Base-by-base conservation (phyloP, 2,329 filamentous ascomycete genomes). In the Colletotrichum tanaceti region DNA sequence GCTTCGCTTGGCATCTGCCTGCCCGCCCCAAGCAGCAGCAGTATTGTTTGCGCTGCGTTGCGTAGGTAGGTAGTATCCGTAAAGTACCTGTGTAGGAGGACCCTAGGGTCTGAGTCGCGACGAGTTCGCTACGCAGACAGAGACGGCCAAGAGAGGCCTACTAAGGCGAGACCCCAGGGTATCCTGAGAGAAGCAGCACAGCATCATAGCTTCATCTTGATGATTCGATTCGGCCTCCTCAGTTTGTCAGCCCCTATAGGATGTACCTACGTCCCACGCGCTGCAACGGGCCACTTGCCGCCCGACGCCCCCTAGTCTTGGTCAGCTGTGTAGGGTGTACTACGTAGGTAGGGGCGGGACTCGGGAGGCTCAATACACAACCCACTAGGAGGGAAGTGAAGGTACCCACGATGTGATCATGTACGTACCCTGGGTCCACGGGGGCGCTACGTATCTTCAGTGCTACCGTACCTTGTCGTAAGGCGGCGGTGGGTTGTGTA, bases 171-270 rank as follows among this genome's bases (percentile, higher is more conserved):
- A 63, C 53, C 53, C 61, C 53, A 68, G 54, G 61, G 65, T 55
- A 47, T 32, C 49, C 61, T 22, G 55, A 60, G 50, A 60, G 65
- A 65, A 65, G 64, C 62, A 69, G 47, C 57, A 58, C 24, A 61
- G 65, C 66, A 66, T 60, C 66, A 58, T 66, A 66, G 66, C 66
- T 69, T 61, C 65, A 38, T 49, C 43, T 46, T 58, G 22, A 43
- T 58, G 22, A 43, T 60, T 68, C 38, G 62, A 46, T 64, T 54
- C 44, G 32, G 46, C 41, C 28, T 38, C 46, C 24, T 39, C 57
- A 39, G 28, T 50, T 52, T 52, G 41, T 20, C 55, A 65, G 49
- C 53, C 55, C 38, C 49, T n/a, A n/a, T n/a, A n/a, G n/a, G n/a
- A n/a, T n/a, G n/a, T n/a, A n/a, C n/a, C n/a, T 50, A 44, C 32